These are phyloP conservation scores for Hemisphaericaspora nanyangensis DNA, from an alignment of 805 yeast species.

Conservation along the genomic window DNA sequence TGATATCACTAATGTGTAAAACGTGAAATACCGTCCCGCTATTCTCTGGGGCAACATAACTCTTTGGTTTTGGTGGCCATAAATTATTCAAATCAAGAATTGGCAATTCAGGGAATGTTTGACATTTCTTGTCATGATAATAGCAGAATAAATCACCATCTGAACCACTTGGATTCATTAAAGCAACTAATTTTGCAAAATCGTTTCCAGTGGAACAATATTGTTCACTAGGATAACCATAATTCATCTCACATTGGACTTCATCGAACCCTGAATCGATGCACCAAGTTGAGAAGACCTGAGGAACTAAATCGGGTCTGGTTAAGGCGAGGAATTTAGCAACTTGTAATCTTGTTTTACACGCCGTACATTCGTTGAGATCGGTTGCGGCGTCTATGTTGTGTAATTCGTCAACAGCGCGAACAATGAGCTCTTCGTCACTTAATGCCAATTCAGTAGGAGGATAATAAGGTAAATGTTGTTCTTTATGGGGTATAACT, in stretches of 20 bases:
- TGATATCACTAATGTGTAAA: constrained; percentile 65
- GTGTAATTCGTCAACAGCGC: constrained; percentile 12
- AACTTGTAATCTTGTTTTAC: constrained; percentile 12
- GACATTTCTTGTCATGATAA: constrained; percentile 15
- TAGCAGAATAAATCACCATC: constrained; percentile 46
- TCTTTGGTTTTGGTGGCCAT: constrained; percentile 34
- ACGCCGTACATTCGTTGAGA: constrained; percentile 9
- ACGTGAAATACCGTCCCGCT: constrained; percentile 48
- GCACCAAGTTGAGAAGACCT: constrained; percentile 43
- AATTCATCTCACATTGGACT: constrained; percentile 14
- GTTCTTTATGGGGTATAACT: background rate
- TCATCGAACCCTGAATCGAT: constrained; percentile 32
- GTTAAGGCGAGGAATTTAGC: constrained; percentile 28
- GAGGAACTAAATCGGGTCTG: constrained; percentile 39
- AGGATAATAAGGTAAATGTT: constrained; percentile 6
- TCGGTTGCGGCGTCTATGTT: constrained; percentile 11
- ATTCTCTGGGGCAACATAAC: constrained; percentile 15
- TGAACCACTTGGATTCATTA: constrained; percentile 48
- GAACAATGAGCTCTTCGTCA: constrained; percentile 11
- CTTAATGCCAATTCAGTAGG: constrained; percentile 9
- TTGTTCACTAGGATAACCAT: constrained; percentile 28
- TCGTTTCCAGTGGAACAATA: constrained; percentile 23
- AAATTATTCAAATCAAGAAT: constrained; percentile 34
- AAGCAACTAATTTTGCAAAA: constrained; percentile 46
- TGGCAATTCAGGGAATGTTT: constrained; percentile 47